Evolutionary conservation across 345 rosid genomes (phyloP).

Genomic region (Aquilaria malaccensis): DNA sequence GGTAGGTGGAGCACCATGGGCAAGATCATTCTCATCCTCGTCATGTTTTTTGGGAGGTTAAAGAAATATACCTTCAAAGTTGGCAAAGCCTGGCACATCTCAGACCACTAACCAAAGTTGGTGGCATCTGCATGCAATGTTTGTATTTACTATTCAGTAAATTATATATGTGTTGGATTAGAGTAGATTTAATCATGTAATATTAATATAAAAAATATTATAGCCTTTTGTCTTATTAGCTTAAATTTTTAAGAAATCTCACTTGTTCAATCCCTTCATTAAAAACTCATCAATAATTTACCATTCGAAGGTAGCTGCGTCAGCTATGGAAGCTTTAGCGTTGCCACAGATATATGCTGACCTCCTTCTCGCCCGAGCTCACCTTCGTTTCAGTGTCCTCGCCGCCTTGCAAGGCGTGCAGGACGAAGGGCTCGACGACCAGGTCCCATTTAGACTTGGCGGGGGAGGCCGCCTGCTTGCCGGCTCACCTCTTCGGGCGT

Average conservation of each 20-base stretch:
- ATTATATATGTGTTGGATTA: too few relatives aligned
- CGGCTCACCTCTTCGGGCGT: conserved; percentile 44
- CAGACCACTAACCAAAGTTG: neutral
- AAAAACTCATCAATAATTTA: too few relatives aligned
- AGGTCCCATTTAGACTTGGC: conserved; percentile 56
- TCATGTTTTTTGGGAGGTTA: conserved; percentile 58
- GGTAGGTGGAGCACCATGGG: conserved; percentile 53
- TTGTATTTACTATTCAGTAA: too few relatives aligned
- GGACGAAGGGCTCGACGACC: conserved; percentile 26
- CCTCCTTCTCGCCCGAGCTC: conserved; percentile 71
- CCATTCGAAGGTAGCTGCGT: too few relatives aligned
- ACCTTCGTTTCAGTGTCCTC: conserved; percentile 65
- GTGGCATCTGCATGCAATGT: too few relatives aligned
- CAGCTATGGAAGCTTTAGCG: too few relatives aligned
- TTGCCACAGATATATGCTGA: too few relatives aligned
- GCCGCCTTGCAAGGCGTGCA: conserved; percentile 39
- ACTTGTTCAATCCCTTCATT: too few relatives aligned
- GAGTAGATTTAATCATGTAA: too few relatives aligned
- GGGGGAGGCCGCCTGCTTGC: conserved; percentile 56
- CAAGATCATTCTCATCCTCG: conserved; percentile 36
- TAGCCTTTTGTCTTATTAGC: too few relatives aligned
- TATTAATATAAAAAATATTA: too few relatives aligned
- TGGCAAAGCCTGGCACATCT: conserved; percentile 47
- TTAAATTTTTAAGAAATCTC: too few relatives aligned
- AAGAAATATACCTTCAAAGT: conserved; percentile 33